phyloP scores from a whole-genome alignment of 495 filamentous ascomycete species.

The Penicillium cinerascens region DNA sequence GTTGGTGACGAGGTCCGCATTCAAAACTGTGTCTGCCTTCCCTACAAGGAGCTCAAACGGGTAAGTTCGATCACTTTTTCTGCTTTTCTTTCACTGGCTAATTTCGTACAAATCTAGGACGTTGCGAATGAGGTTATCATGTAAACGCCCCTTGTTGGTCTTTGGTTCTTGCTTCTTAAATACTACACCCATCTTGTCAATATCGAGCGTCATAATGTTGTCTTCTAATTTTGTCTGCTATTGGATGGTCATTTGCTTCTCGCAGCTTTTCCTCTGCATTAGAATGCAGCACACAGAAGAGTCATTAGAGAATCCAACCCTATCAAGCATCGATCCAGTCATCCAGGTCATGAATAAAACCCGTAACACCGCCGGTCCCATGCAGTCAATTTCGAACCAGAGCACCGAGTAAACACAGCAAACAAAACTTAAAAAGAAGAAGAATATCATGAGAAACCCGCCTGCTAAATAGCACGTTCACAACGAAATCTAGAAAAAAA shows the following conservation, averaged over 20 bases:
- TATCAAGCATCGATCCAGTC: slow-evolving; percentile 7
- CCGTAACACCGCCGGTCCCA: background rate
- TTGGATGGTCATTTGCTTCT: slow-evolving; percentile 20
- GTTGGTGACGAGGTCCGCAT: slow-evolving; percentile 95
- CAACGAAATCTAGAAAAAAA: background rate
- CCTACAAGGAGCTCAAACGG: slow-evolving; percentile 97
- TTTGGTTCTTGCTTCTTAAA: slow-evolving; percentile 20
- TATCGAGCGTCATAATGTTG: slow-evolving; percentile 24
- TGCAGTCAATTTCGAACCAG: slow-evolving; percentile 4
- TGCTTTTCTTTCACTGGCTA: background rate
- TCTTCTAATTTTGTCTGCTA: slow-evolving; percentile 9
- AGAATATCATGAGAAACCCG: background rate
- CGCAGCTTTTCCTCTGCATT: slow-evolving; percentile 1
- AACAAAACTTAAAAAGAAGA: too few relatives aligned
- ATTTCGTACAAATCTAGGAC: slow-evolving; percentile 52
- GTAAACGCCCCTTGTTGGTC: slow-evolving; percentile 46
- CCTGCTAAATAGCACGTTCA: slow-evolving; percentile 8
- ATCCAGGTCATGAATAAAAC: slow-evolving; percentile 2
- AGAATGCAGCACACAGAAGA: slow-evolving; percentile 10
- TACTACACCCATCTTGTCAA: slow-evolving; percentile 20
- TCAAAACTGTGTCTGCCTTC: slow-evolving; percentile 97
- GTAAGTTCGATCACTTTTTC: slow-evolving; percentile 51
- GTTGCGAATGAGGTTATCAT: slow-evolving; percentile 96
- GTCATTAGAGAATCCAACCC: slow-evolving; percentile 10
- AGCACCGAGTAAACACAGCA: background rate